phyloP scores from a whole-genome alignment of 2,329 filamentous ascomycete genomes.

The Colletotrichum sp. region DNA sequence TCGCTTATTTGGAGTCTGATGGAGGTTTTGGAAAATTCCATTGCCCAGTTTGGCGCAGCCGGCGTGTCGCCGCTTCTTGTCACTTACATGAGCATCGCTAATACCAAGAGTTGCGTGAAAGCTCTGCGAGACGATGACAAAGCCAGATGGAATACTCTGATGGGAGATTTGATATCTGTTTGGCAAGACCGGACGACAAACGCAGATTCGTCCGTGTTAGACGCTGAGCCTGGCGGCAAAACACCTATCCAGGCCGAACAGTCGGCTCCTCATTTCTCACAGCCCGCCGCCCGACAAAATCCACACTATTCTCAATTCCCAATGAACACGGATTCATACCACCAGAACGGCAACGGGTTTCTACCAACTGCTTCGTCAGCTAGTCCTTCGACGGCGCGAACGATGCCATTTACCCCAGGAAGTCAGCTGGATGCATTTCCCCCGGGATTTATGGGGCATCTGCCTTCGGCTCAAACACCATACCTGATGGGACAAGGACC shows the following conservation, averaged over 20 bases:
- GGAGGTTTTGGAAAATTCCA: slow-evolving; percentile 35
- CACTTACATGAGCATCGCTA: slow-evolving; percentile 38
- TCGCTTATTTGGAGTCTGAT: slow-evolving; percentile 41
- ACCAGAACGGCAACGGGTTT: background rate
- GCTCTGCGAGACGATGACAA: slow-evolving; percentile 38
- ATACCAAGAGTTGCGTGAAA: slow-evolving; percentile 33
- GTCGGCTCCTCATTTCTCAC: background rate
- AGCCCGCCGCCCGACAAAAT: background rate
- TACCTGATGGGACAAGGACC: slow-evolving; percentile 24
- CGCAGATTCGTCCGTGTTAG: slow-evolving; percentile 1
- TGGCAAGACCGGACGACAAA: slow-evolving; percentile 26
- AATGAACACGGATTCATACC: slow-evolving; percentile 8
- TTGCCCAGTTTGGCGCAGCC: slow-evolving; percentile 33
- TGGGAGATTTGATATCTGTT: slow-evolving; percentile 29
- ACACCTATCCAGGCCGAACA: slow-evolving; percentile 5
- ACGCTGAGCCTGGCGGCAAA: slow-evolving; percentile 25
- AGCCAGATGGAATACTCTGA: slow-evolving; percentile 33
- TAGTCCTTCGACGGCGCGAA: slow-evolving; percentile 21
- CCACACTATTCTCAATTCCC: background rate
- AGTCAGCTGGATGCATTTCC: slow-evolving; percentile 19
- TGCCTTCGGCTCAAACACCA: slow-evolving; percentile 25
- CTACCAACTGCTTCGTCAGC: slow-evolving; percentile 9
- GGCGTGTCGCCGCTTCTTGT: slow-evolving; percentile 39
- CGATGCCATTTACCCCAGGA: slow-evolving; percentile 20
- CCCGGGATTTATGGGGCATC: slow-evolving; percentile 11